Percentiles rank a stretch among this genome's conserved stretches.
These are phyloP conservation scores for Xylaria venustula DNA, from an alignment of 495 filamentous ascomycete species.

Conservation along the genomic window DNA sequence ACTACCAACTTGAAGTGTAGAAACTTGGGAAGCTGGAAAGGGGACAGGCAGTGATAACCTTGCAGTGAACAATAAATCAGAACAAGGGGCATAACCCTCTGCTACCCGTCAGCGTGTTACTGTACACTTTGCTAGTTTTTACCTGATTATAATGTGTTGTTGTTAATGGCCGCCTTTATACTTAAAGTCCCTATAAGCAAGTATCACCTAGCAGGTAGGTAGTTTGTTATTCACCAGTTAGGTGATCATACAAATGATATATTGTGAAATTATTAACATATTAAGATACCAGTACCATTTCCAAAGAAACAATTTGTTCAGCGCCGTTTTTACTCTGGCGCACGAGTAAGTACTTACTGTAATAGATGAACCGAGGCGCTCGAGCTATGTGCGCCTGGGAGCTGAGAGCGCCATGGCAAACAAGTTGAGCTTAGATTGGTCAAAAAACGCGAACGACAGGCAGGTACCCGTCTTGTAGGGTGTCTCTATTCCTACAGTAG, in stretches of 20 bases:
- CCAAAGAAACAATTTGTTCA: no score
- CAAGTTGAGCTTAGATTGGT: not conserved
- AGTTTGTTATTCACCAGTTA: no score
- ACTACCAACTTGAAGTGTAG: no score
- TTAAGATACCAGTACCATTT: no score
- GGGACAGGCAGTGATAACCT: constrained; percentile 3
- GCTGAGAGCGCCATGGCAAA: constrained; percentile 4
- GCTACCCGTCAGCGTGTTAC: not conserved
- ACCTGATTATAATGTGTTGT: not conserved
- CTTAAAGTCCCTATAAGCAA: not conserved
- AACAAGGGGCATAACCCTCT: not conserved
- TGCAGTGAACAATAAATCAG: not conserved
- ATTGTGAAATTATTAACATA: no score
- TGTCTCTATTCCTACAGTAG: not conserved
- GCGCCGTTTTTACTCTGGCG: no score
- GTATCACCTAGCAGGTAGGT: no score
- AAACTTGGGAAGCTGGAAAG: not conserved
- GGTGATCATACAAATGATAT: no score
- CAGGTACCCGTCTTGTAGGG: not conserved
- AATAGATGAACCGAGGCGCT: not conserved
- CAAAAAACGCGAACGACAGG: not conserved
- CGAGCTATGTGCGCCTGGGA: not conserved
- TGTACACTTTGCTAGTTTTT: not conserved
- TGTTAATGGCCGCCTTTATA: no score
- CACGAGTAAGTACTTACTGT: no score